Conservation (phyloP, 1,284 basidiomycete species). For the Fomes fomentarius region DNA sequence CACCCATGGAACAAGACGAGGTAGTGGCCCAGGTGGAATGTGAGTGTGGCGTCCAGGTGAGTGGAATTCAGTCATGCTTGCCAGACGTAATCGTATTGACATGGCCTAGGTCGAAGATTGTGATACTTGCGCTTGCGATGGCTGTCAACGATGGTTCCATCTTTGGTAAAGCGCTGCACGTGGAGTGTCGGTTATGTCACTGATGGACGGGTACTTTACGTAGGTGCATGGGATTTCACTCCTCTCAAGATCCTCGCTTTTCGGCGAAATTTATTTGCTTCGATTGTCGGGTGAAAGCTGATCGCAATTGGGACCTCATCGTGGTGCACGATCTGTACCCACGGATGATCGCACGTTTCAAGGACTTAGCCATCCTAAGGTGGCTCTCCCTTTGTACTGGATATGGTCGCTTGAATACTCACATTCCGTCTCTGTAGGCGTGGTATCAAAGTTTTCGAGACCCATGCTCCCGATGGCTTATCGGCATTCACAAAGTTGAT, state of each 20-base stretch:
- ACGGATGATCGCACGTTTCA: conserved; percentile 62
- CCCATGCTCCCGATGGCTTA: conserved; percentile 47
- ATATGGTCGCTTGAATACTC: not conserved
- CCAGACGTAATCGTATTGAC: too few species aligned
- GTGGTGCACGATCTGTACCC: conserved; percentile 55
- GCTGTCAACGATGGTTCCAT: conserved; percentile 73
- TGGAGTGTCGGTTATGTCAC: not conserved
- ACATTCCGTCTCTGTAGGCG: conserved; percentile 48
- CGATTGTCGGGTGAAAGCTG: conserved; percentile 67
- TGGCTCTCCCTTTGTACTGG: conserved; percentile 29
- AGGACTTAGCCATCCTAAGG: conserved; percentile 73
- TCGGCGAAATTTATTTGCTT: conserved; percentile 66
- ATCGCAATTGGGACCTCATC: conserved; percentile 70
- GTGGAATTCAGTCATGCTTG: too few species aligned
- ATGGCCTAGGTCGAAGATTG: conserved; percentile 50
- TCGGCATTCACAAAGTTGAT: conserved; percentile 61
- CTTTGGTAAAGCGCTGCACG: conserved; percentile 52
- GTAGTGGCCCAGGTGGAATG: conserved; percentile 48
- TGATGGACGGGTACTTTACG: not conserved
- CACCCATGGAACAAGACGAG: conserved; percentile 16
- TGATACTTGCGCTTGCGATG: conserved; percentile 62
- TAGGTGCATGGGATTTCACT: conserved; percentile 84
- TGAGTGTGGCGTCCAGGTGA: conserved; percentile 65
- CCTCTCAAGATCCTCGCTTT: conserved; percentile 54
- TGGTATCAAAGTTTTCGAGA: conserved; percentile 73